Evolutionary conservation across 805 yeast species (phyloP).

Genomic region (Lachancea fermentati): DNA sequence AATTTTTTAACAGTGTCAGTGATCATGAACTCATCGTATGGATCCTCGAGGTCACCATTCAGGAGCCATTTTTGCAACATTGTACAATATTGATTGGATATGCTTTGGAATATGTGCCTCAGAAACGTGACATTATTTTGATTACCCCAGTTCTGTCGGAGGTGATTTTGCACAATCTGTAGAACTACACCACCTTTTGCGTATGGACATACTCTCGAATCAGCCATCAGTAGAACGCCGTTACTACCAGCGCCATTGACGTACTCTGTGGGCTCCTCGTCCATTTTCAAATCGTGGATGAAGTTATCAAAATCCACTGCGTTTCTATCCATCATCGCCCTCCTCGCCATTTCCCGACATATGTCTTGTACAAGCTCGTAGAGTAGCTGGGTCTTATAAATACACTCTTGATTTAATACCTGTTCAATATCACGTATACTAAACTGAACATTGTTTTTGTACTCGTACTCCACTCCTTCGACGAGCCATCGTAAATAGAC

Average conservation of each 20-base stretch:
- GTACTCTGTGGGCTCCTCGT: constrained; percentile 11
- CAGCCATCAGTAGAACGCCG: constrained; percentile 38
- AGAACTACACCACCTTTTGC: constrained; percentile 79
- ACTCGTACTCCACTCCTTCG: constrained; percentile 47
- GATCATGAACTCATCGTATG: constrained; percentile 78
- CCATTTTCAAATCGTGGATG: constrained; percentile 37
- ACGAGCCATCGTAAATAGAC: constrained; percentile 33
- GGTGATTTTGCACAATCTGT: constrained; percentile 51
- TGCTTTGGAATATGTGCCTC: constrained; percentile 44
- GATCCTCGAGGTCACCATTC: constrained; percentile 70
- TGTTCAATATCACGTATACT: constrained; percentile 58
- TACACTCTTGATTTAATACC: constrained; percentile 34
- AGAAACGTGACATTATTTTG: constrained; percentile 46
- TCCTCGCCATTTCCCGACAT: constrained; percentile 40
- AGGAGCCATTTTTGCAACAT: constrained; percentile 79
- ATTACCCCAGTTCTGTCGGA: constrained; percentile 63
- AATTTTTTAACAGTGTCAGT: constrained; percentile 30
- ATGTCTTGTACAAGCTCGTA: constrained; percentile 52
- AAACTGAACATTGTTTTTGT: constrained; percentile 43
- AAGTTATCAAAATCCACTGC: constrained; percentile 39
- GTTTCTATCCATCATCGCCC: constrained; percentile 32
- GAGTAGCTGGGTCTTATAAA: constrained; percentile 41
- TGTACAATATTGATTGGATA: constrained; percentile 56
- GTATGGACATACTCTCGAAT: constrained; percentile 43
- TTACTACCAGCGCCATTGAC: constrained; percentile 28